Percentiles rank a stretch among this genome's conserved stretches.
Evolutionary conservation across 176 grass and related monocot genomes (phyloP).

Genomic region (Oryza glumipatula): DNA sequence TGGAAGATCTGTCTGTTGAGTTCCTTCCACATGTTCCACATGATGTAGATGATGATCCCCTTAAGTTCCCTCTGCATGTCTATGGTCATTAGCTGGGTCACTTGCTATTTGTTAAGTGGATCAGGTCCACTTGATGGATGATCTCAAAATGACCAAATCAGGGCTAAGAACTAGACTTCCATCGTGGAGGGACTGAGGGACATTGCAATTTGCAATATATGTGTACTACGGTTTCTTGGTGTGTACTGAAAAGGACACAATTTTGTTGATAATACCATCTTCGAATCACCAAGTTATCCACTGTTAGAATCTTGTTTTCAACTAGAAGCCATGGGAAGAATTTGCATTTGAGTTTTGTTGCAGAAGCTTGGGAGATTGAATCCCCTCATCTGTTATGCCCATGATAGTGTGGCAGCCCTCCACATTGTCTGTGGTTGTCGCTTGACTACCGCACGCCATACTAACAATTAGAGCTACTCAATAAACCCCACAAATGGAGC

Average conservation of each 20-base stretch:
- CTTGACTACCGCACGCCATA: neutral
- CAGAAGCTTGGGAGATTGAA: neutral
- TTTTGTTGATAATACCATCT: neutral
- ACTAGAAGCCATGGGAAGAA: neutral
- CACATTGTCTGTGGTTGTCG: neutral
- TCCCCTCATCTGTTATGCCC: neutral
- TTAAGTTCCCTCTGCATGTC: neutral
- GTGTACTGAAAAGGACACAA: neutral
- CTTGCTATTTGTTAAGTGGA: neutral
- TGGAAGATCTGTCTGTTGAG: neutral
- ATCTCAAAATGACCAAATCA: neutral
- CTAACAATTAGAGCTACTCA: neutral
- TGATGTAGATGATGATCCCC: neutral
- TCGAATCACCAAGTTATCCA: neutral
- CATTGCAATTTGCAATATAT: neutral
- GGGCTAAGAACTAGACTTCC: neutral
- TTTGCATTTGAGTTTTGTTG: neutral
- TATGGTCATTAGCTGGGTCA: neutral
- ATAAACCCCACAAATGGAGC: neutral
- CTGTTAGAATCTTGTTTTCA: neutral
- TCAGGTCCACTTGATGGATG: neutral
- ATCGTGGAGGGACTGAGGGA: neutral
- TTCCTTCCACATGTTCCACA: neutral
- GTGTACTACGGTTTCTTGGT: neutral
- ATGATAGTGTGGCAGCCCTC: neutral